These are phyloP conservation scores for Macrocybe gigantea DNA, from an alignment of 768 basidiomycete genomes.

Conservation along the genomic window DNA sequence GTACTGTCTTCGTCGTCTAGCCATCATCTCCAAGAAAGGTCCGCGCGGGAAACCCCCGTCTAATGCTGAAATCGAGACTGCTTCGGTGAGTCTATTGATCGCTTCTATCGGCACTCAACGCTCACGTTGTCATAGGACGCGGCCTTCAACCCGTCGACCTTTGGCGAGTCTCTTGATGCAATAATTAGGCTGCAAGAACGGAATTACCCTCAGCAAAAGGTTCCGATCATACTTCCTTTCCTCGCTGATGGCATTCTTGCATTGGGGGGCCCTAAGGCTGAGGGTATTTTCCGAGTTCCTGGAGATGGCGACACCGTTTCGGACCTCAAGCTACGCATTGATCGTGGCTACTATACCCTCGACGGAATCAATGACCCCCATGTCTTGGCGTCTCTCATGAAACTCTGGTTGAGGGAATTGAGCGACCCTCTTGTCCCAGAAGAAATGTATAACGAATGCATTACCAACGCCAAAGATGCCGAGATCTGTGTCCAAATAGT, in stretches of 20 bases:
- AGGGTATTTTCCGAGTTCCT: constrained; percentile 91
- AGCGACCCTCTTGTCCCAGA: constrained; percentile 89
- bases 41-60: constrained; percentile 82
- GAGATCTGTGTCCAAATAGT: constrained; percentile 71
- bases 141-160: constrained; percentile 92
- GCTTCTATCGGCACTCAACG: constrained; percentile 5
- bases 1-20: constrained; percentile 78
- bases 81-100: constrained; percentile 48
- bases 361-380: constrained; percentile 90
- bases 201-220: constrained; percentile 77
- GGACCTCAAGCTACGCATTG: constrained; percentile 84
- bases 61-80: constrained; percentile 84
- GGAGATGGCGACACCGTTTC: constrained; percentile 88
- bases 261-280: constrained; percentile 75
- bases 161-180: constrained; percentile 83
- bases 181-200: constrained; percentile 81
- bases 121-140: constrained; percentile 51
- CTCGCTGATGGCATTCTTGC: constrained; percentile 89
- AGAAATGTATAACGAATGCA: constrained; percentile 88
- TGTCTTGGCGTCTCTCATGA: constrained; percentile 83
- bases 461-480: constrained; percentile 61
- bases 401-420: constrained; percentile 91
- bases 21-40: constrained; percentile 73
- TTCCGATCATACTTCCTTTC: constrained; percentile 93
- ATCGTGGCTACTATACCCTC: constrained; percentile 85